These are phyloP conservation scores for Claviceps lovelessii DNA, from an alignment of 2,329 filamentous ascomycete genomes.

Conservation along the genomic window DNA sequence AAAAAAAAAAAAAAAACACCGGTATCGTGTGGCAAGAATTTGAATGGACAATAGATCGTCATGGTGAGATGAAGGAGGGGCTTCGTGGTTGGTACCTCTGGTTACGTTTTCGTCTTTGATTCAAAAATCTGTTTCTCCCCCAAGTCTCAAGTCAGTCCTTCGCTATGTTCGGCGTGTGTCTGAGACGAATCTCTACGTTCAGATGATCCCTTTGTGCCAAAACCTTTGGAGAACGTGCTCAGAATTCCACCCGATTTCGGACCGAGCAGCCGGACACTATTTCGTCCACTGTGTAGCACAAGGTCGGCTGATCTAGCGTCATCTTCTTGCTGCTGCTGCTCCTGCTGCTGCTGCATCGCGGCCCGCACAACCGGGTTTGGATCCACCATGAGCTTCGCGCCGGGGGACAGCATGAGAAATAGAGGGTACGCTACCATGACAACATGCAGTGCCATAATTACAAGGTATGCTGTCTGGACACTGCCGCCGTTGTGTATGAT, in stretches of 20 bases:
- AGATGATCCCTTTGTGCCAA: slow-evolving; percentile 13
- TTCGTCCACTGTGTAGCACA: slow-evolving; percentile 8
- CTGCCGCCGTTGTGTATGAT: slow-evolving; percentile 45
- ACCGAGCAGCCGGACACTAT: slow-evolving; percentile 4
- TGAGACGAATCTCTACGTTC: slow-evolving; percentile 17
- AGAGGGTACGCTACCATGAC: slow-evolving; percentile 33
- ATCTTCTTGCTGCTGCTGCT: slow-evolving; percentile 8
- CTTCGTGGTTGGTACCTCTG: background rate
- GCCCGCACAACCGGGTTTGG: slow-evolving; percentile 13
- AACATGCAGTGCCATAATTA: slow-evolving; percentile 42
- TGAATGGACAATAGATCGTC: too few relatives aligned
- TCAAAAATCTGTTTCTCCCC: background rate
- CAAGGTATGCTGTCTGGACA: slow-evolving; percentile 48
- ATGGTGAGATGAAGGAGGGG: too few relatives aligned
- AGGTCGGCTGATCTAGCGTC: slow-evolving; percentile 9
- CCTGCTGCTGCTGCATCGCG: slow-evolving; percentile 1
- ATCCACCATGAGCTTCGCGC: slow-evolving; percentile 32
- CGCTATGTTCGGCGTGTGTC: slow-evolving; percentile 16
- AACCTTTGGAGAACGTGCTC: slow-evolving; percentile 12
- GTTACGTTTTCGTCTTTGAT: background rate
- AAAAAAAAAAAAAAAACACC: background rate
- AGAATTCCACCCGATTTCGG: slow-evolving; percentile 12
- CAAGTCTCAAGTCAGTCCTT: slow-evolving; percentile 7
- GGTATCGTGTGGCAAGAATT: too few relatives aligned
- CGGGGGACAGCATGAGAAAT: slow-evolving; percentile 31